Conservation (phyloP, 805 yeast species). For the Hanseniaspora hatyaiensis region DNA sequence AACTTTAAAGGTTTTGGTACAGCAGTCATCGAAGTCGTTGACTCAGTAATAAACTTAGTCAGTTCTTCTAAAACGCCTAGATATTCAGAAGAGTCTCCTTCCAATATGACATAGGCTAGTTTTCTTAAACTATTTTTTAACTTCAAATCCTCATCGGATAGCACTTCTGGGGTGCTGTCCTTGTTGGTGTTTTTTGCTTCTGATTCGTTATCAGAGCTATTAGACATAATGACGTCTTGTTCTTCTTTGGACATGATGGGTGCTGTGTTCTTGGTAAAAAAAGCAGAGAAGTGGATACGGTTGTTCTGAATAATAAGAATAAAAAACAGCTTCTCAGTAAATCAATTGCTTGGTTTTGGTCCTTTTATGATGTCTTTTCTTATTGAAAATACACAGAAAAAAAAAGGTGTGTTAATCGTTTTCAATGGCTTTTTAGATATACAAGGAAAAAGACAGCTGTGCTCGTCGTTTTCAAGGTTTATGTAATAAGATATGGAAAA, state of each 20-base stretch:
- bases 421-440: too few relatives aligned
- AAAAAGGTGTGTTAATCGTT: too few relatives aligned
- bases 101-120: constrained; percentile 68
- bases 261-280: background rate
- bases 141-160: constrained; percentile 85
- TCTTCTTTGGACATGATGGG: constrained; percentile 9
- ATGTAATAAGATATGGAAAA: too few relatives aligned
- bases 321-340: too few relatives aligned
- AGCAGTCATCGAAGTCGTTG: constrained; percentile 98
- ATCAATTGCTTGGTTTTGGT: too few relatives aligned
- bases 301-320: too few relatives aligned
- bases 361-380: too few relatives aligned
- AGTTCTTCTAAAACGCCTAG: constrained; percentile 53
- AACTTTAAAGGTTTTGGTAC: constrained; percentile 97
- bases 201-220: background rate
- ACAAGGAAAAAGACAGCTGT: too few relatives aligned
- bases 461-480: too few relatives aligned
- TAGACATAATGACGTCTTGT: constrained; percentile 4
- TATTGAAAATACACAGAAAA: too few relatives aligned
- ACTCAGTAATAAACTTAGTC: constrained; percentile 70
- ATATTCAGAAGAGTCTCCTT: constrained; percentile 39
- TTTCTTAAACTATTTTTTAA: constrained; percentile 76
- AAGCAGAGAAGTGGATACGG: too few relatives aligned
- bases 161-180: constrained; percentile 18
- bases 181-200: background rate